phyloP scores from a whole-genome alignment of 2,329 filamentous ascomycete genomes.

The Fusarium poae region DNA sequence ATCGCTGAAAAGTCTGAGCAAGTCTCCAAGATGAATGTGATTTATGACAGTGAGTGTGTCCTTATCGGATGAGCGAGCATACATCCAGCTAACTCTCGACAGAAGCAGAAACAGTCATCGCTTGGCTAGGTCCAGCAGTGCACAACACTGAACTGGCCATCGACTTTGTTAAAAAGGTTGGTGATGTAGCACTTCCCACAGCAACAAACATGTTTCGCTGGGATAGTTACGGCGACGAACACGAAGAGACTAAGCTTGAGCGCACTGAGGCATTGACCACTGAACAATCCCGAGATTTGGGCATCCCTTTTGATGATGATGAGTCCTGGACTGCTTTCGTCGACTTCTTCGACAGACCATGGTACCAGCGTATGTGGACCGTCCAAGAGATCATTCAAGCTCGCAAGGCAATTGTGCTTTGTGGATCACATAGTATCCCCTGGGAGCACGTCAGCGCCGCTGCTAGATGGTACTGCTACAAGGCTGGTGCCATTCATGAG shows the following conservation, averaged over 20 bases:
- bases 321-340: slow-evolving; percentile 24
- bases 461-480: slow-evolving; percentile 35
- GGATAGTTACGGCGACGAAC: slow-evolving; percentile 18
- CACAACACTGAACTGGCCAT: slow-evolving; percentile 5
- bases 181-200: slow-evolving; percentile 30
- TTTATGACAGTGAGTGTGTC: slow-evolving; percentile 32
- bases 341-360: slow-evolving; percentile 34
- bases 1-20: slow-evolving; percentile 27
- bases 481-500: slow-evolving; percentile 11
- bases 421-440: slow-evolving; percentile 17
- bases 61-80: not conserved
- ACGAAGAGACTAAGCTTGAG: slow-evolving; percentile 26
- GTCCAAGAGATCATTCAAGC: slow-evolving; percentile 44
- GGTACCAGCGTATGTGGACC: slow-evolving; percentile 43
- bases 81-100: not conserved
- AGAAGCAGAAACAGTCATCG: slow-evolving; percentile 42
- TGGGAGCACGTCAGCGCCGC: slow-evolving; percentile 37
- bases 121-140: slow-evolving; percentile 32
- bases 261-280: slow-evolving; percentile 10
- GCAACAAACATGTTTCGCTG: slow-evolving; percentile 33
- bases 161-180: slow-evolving; percentile 26
- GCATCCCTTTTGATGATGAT: slow-evolving; percentile 31
- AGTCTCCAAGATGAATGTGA: slow-evolving; percentile 36
- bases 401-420: slow-evolving; percentile 35
- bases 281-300: slow-evolving; percentile 21